Evolutionary conservation across 805 yeast genomes (phyloP).

Genomic region (Sungouiozyma ichnusensis): DNA sequence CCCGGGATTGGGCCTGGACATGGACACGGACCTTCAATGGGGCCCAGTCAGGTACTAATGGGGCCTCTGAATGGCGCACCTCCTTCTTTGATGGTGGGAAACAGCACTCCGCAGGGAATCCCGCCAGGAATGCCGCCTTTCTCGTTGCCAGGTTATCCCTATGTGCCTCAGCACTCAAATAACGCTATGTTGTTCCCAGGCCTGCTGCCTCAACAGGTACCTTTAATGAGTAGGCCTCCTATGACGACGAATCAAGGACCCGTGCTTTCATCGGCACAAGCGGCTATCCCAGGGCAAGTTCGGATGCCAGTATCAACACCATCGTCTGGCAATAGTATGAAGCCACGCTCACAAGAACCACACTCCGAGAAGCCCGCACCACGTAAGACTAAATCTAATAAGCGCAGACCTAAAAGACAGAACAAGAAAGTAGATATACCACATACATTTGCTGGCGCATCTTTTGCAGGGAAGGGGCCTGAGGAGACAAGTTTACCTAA

Average conservation of each 20-base stretch:
- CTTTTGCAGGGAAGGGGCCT: conserved; percentile 27
- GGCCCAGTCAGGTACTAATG: background rate
- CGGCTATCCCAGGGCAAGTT: too few species aligned
- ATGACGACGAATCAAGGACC: too few species aligned
- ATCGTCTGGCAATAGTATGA: too few species aligned
- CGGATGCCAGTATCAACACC: too few species aligned
- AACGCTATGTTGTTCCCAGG: conserved; percentile 1
- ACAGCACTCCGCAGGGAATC: too few species aligned
- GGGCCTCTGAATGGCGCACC: too few species aligned
- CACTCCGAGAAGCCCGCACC: too few species aligned
- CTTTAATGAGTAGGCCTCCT: conserved; percentile 1
- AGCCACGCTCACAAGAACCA: too few species aligned
- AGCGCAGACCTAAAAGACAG: background rate
- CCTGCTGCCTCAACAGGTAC: conserved; percentile 5
- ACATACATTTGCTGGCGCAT: conserved; percentile 27
- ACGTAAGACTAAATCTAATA: background rate
- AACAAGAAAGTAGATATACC: conserved; percentile 2
- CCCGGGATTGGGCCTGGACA: background rate
- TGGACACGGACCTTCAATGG: background rate
- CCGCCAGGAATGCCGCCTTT: too few species aligned
- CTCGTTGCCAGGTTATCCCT: conserved; percentile 5
- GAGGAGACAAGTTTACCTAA: conserved; percentile 25
- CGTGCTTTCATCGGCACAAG: too few species aligned
- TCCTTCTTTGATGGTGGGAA: background rate
- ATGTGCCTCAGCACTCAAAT: too few species aligned